Evolutionary conservation across 805 yeast genomes (phyloP), one percentile per base, ranked within the genome.

Genomic region (Suhomyces xylopsoci): DNA sequence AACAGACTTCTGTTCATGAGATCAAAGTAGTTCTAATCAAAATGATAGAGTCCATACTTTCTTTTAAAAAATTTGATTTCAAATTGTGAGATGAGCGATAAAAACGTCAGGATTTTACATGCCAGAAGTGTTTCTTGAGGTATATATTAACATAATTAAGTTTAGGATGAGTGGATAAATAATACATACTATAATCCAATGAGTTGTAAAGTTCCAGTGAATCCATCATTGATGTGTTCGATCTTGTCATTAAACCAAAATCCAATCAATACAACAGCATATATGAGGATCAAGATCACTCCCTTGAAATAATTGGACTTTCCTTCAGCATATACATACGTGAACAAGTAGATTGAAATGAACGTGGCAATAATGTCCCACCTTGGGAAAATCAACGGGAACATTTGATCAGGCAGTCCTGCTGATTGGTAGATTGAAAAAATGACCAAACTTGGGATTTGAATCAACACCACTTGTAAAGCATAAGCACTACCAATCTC

Each of bases 401-500:
- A 90, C 74, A 86, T 80, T 57, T 64, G 68, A n/a, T 69, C 61
- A 60, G 70, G 64, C 65, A 70, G 63, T 65, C 68, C 49, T 71
- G 73, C 64, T 62, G 78, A 70, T 72, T 76, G 52, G 51, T 56
- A 58, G 7, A 87, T 79, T 2, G 97, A 87, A 64, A 81, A 90
- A 10, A 93, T 64, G 9, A 91, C 96, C 64, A 94, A 79, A 1
- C 94, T 85, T 0, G 99, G 99, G 46, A 94, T 89, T 67, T 94
- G 99, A 58, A 94, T 78, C 53, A 94, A 75, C 60, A 97, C 93
- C 14, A 94, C 99, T 68, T 94, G 99, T 54, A 94, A 77, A 0
- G 97, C 99, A 66, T 94, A 94, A 0, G 99, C 99, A 56, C 96
- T 85, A 55, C 99, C 99, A 68, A 94, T 94, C 66, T 94, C 99